Evolutionary conservation across 805 yeast species (phyloP), one percentile per base, ranked within the genome.

Genomic region (Candida fluviatilis): DNA sequence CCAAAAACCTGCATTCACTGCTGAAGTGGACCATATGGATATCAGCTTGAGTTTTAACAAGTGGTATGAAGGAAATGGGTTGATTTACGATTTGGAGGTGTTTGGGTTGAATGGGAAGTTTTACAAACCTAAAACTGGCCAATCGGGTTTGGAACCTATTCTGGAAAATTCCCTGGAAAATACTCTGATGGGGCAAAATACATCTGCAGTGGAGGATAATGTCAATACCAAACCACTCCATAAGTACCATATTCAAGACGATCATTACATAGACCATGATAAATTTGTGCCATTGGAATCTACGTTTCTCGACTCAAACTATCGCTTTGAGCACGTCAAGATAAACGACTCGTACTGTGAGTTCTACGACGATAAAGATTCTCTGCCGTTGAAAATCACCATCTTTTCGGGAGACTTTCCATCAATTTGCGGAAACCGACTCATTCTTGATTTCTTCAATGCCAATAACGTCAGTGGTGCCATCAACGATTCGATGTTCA

Each of bases 381-480:
- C 24, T 18, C 31, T 24, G 16, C 75, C 76, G 0, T 45, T 76
- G 34, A 72, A 73, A 31, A 57, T 85, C 16, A 64, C 81, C 2
- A 62, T 85, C 1, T 84, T 82, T 57, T 80, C 78, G 48, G 70
- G 88, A 54, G 84, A 80, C 36, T 53, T 84, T 42, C 81, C 84
- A 6, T 73, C 69, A 43, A 54, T 85, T 28, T 64, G 87, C 31
- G 71, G 79, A 6, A 69, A 73, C 38, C 73, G 83, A 68, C 49
- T 80, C 19, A 59, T 82, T 31, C 62, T 80, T 39, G 93, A 85
- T 55, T 70, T 84, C 38, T 73, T 84, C 60, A 80, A 79, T 53
- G 86, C 89, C 11, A 71, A 71, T 39, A 78, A 81, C 35, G 78
- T 82, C 23, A 78, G 84, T 12, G 95, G 95, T 0, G 77, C 90